Evolutionary conservation across 768 basidiomycete species (phyloP).

Genomic region (Candolleomyces aberdarensis): DNA sequence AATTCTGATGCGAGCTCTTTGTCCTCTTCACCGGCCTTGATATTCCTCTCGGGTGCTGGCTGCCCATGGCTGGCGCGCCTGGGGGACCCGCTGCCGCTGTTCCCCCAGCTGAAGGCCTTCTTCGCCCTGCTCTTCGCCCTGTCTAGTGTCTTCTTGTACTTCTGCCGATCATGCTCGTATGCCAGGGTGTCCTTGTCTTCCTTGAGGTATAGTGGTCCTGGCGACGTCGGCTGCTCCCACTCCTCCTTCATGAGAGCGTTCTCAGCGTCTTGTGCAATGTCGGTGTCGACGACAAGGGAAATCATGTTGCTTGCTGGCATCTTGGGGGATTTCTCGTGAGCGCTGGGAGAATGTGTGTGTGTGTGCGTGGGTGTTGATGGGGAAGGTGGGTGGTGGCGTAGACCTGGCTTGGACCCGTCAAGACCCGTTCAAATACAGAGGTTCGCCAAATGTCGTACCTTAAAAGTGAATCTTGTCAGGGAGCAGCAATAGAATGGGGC

Average conservation of each 20-base stretch:
- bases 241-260: not conserved
- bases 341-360: not conserved
- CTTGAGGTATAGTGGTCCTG: not conserved
- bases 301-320: not conserved
- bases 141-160: constrained; percentile 15
- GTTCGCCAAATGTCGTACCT: too few relatives aligned
- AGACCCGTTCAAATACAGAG: too few relatives aligned
- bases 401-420: too few relatives aligned
- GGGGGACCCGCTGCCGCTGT: not conserved
- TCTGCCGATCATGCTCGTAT: constrained; percentile 14
- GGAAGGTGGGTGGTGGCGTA: too few relatives aligned
- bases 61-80: constrained; percentile 4
- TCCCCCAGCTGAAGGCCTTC: constrained; percentile 11
- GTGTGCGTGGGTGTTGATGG: too few relatives aligned
- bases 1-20: constrained; percentile 11
- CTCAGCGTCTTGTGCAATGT: not conserved
- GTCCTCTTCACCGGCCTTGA: constrained; percentile 7
- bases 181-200: constrained; percentile 12
- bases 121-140: constrained; percentile 12
- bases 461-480: too few relatives aligned
- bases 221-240: not conserved
- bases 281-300: not conserved
- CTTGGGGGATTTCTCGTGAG: not conserved
- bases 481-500: too few relatives aligned
- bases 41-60: not conserved